Base-by-base conservation (phyloP, 345 rosid genomes). In the Eucalyptus dawsonii region DNA sequence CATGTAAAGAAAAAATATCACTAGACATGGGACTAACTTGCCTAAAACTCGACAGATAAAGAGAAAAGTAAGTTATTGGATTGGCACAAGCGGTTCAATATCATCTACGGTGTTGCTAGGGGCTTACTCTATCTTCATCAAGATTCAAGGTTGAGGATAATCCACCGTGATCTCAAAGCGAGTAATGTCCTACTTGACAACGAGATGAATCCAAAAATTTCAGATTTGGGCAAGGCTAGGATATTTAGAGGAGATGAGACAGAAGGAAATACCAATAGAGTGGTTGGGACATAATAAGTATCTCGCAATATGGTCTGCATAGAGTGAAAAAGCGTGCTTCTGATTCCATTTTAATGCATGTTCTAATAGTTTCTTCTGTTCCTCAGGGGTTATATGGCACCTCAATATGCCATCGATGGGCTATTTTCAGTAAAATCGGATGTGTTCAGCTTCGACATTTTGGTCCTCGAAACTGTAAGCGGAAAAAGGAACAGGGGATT, bases 351-450 rank as follows among this genome's bases (percentile, higher is more conserved):
- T 12, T 27, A 27, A 5, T 88, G 40, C 69, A 11, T 4, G 53
- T 72, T 76, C 16, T 25, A 1, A 62, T 58, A 31, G 8, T 42
- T 50, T 44, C 31, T 40, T 50, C 8, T 62, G 15, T 25, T 37
- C 27, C 87, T 53, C 89, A 91, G 93, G 49, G 94, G 93, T n/a
- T 94, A 93, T 49, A 93, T 93, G 93, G 88, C 95, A 65, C 95
- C 93, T 2, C 93, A 94, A 88, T 94, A 94, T 53, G 93, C 93
- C 17, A 91, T 40, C 88, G 24, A 24, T 93, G 94, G 94, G 8
- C 87, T 89, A 8, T 94, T 92, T 89, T 92, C 95, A 3, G 88
- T 87, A 22, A 93, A 91, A 86, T 93, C 90, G 6, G 93, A 93
- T 27, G 42, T 92, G 40, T 93, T 94, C 29, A 92, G 94, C 62